These are phyloP conservation scores for Camellia japonica DNA, from an alignment of 148 eudicot genomes.

Conservation along the genomic window DNA sequence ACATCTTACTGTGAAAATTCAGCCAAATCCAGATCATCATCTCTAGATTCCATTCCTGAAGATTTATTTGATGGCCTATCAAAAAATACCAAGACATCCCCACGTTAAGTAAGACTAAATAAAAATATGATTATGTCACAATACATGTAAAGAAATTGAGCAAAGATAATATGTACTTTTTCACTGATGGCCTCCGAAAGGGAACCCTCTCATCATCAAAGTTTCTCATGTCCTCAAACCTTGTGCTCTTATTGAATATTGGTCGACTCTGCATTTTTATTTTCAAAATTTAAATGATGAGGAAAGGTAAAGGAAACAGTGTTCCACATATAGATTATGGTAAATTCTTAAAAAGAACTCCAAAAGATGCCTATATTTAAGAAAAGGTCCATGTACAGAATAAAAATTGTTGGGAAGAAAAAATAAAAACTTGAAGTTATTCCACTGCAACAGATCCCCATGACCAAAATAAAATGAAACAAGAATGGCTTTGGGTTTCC, in stretches of 20 bases:
- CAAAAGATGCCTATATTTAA: background rate
- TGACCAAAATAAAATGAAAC: background rate
- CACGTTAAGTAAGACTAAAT: background rate
- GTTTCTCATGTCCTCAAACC: slow-evolving; percentile 94
- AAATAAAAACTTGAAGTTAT: background rate
- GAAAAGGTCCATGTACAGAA: background rate
- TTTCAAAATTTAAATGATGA: slow-evolving; percentile 7
- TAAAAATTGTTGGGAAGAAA: background rate
- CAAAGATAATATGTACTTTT: slow-evolving; percentile 38
- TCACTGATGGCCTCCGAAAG: slow-evolving; percentile 60
- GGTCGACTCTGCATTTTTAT: slow-evolving; percentile 78
- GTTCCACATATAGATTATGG: background rate
- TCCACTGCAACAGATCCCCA: background rate
- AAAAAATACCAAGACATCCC: slow-evolving; percentile 10
- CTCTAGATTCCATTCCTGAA: slow-evolving; percentile 69
- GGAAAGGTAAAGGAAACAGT: background rate
- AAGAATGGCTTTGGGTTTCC: background rate
- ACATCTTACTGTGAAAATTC: slow-evolving; percentile 64
- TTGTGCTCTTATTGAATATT: slow-evolving; percentile 92
- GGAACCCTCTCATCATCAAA: slow-evolving; percentile 72
- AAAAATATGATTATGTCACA: background rate
- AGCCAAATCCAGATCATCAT: slow-evolving; percentile 75
- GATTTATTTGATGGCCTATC: slow-evolving; percentile 65
- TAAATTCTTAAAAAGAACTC: background rate
- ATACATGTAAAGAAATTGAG: background rate